phyloP scores from a whole-genome alignment of 257 asterid species.

The Salvia splendens region DNA sequence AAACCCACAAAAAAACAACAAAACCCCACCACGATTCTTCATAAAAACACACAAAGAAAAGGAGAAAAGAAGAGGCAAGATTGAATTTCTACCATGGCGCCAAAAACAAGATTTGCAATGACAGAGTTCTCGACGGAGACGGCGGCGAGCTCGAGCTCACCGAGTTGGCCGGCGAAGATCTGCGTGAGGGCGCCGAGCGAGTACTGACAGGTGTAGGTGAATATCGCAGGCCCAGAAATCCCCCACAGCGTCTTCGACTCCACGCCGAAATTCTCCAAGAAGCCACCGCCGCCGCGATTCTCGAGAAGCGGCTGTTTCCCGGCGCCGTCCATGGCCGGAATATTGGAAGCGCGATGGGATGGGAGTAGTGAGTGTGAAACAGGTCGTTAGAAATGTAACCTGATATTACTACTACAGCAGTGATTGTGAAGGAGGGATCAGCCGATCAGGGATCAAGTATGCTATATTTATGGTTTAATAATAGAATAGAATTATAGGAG shows the following conservation, averaged over 20 bases:
- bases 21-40: background rate
- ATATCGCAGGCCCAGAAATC: constrained; percentile 73
- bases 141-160: constrained; percentile 78
- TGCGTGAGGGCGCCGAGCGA: constrained; percentile 76
- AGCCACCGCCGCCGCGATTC: constrained; percentile 25
- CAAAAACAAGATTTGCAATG: constrained; percentile 70
- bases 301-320: constrained; percentile 37
- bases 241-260: constrained; percentile 73
- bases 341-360: no score
- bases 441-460: no score
- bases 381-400: no score
- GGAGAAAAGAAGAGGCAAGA: no score
- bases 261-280: constrained; percentile 34
- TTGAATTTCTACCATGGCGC: constrained; percentile 56
- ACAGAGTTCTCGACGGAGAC: constrained; percentile 81
- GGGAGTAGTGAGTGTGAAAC: no score
- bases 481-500: no score
- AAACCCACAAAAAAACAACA: background rate
- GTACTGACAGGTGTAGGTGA: constrained; percentile 68
- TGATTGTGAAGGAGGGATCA: no score
- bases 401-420: no score
- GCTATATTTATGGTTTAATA: no score
- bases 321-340: constrained; percentile 31
- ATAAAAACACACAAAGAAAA: background rate
- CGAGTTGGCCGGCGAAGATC: constrained; percentile 61